These are phyloP conservation scores for Xylariaceae sp. DNA, from an alignment of 2,329 filamentous ascomycete genomes.

Conservation along the genomic window DNA sequence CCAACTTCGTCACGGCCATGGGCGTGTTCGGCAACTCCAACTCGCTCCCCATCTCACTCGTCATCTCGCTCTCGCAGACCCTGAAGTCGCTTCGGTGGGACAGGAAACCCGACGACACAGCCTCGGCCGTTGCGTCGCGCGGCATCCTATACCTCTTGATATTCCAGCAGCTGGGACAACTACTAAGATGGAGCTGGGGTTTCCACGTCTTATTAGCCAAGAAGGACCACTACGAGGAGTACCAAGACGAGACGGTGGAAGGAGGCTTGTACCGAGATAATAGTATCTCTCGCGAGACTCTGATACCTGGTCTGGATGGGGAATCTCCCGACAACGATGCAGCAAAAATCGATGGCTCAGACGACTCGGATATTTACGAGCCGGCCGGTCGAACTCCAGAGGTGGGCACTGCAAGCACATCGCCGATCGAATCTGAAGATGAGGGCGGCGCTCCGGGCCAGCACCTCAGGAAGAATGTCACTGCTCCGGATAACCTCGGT, in stretches of 20 bases:
- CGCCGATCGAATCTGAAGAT: constrained; percentile 41
- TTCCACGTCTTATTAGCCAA: constrained; percentile 92
- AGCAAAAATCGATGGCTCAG: constrained; percentile 27
- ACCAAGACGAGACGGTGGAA: constrained; percentile 46
- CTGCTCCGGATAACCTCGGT: constrained; percentile 11
- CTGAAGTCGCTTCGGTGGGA: constrained; percentile 91
- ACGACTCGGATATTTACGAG: constrained; percentile 42
- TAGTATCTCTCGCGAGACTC: constrained; percentile 31
- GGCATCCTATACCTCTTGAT: constrained; percentile 94
- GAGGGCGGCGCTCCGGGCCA: constrained; percentile 26
- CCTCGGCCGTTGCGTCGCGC: constrained; percentile 86
- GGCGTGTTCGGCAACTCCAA: constrained; percentile 97
- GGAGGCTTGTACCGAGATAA: constrained; percentile 53
- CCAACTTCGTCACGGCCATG: constrained; percentile 97
- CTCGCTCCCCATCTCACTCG: constrained; percentile 91
- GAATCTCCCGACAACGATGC: constrained; percentile 28
- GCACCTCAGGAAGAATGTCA: constrained; percentile 25
- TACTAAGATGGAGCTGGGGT: constrained; percentile 96
- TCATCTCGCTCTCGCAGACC: constrained; percentile 88
- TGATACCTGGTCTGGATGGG: constrained; percentile 38
- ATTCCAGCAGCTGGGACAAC: constrained; percentile 93
- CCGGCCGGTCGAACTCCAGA: constrained; percentile 51
- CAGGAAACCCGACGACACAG: constrained; percentile 82
- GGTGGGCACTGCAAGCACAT: constrained; percentile 40
- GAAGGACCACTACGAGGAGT: constrained; percentile 62